These are phyloP conservation scores for Vaccinium macrocarpon DNA, from an alignment of 148 eudicot species.

Conservation along the genomic window DNA sequence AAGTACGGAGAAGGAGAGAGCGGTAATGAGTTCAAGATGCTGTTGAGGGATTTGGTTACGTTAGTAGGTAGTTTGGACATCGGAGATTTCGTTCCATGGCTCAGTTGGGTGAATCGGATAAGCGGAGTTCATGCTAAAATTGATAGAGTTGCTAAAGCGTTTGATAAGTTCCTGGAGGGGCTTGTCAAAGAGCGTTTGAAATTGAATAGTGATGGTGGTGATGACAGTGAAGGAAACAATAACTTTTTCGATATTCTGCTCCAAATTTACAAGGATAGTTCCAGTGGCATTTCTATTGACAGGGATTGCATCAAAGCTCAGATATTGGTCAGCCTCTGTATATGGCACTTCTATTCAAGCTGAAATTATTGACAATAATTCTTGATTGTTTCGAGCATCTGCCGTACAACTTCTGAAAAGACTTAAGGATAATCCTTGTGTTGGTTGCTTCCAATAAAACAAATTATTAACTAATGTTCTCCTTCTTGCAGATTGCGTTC, in stretches of 20 bases:
- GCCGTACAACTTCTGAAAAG: background rate
- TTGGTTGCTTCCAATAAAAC: background rate
- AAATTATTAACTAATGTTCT: background rate
- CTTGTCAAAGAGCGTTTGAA: constrained; percentile 18
- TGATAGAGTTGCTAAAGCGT: constrained; percentile 20
- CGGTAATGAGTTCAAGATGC: constrained; percentile 26
- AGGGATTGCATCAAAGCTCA: constrained; percentile 2
- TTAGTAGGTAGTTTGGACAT: constrained; percentile 26
- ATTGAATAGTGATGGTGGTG: background rate
- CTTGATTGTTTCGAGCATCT: background rate
- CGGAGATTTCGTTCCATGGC: constrained; percentile 38
- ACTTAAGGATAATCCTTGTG: background rate
- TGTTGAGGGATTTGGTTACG: constrained; percentile 25
- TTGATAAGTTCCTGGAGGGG: constrained; percentile 27
- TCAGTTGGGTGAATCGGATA: constrained; percentile 28
- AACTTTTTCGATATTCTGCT: background rate
- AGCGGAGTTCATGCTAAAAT: constrained; percentile 26
- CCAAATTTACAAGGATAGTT: background rate
- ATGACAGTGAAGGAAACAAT: background rate
- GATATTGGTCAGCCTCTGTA: background rate
- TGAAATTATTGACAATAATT: background rate
- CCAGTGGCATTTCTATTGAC: background rate
- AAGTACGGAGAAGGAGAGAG: constrained; percentile 24
- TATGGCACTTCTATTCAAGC: background rate
- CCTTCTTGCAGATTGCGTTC: background rate